A percentile compares a stretch with the other conserved stretches of the same genome.
These are phyloP conservation scores for Cornus controversa DNA, from an alignment of 148 eudicot species.

Conservation along the genomic window DNA sequence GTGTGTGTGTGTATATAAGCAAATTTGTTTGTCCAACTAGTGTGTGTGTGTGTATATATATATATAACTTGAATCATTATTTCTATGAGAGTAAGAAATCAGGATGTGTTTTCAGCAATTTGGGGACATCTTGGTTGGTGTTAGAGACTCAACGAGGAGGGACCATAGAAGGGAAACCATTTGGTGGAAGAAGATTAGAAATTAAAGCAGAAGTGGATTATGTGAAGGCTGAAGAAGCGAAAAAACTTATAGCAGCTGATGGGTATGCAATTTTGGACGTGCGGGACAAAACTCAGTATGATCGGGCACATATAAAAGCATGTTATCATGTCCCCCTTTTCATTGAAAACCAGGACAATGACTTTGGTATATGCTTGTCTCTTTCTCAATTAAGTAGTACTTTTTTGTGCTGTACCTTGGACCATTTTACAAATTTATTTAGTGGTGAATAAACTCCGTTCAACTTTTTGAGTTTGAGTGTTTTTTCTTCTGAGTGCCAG, in stretches of 20 bases:
- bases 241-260: conserved; percentile 55
- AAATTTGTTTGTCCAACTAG: no score
- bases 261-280: conserved; percentile 82
- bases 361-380: conserved; percentile 44
- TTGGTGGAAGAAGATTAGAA: conserved; percentile 31
- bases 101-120: conserved; percentile 59
- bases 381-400: not conserved
- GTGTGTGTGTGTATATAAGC: not conserved
- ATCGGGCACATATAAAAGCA: conserved; percentile 80
- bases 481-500: conserved; percentile 41
- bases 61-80: not conserved
- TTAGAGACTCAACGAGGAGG: conserved; percentile 39
- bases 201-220: conserved; percentile 66
- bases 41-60: not conserved
- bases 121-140: conserved; percentile 52
- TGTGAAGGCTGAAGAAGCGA: conserved; percentile 82
- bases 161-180: conserved; percentile 28
- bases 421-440: not conserved
- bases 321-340: conserved; percentile 85
- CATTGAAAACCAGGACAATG: conserved; percentile 82
- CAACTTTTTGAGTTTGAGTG: not conserved
- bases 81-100: conserved; percentile 27
- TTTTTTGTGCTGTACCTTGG: no score
- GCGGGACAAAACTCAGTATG: conserved; percentile 66
- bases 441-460: not conserved